Base-by-base conservation (phyloP, 306 rosid species). In the Trifolium repens region DNA sequence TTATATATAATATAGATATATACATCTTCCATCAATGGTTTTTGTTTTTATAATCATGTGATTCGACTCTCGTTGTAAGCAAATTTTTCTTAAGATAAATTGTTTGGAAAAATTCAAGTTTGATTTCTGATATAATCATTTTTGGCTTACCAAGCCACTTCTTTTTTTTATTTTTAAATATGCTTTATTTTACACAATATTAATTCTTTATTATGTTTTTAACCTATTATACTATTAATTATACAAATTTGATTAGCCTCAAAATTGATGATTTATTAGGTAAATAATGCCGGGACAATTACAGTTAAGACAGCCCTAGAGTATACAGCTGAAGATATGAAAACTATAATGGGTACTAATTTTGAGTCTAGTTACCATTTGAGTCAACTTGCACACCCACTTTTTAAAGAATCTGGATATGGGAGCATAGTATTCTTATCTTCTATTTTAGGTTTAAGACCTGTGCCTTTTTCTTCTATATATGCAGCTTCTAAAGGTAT, bases 401-500 rank as follows among this genome's bases (percentile, higher is more conserved):
- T 82, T 67, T 37, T 79, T 0, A 82, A 82, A 65, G 62, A 76
- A 0, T 77, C 87, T 17, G 75, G 74, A 37, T 42, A 35, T 0
- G 89, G 89, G 0, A 69, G 30, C 76, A 50, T 85, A 8, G 80
- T 85, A 1, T 82, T 80, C 8, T 30, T 64, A 0, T 82, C 87
- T 9, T 85, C 85, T 0, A 13, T 77, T 40, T 0, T 49, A 0
- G 71, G 87, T 27, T 39, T 73, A 1, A 83, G 17, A 22, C 85
- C 90, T 39, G 2, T 77, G 0, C 90, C 92, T 24, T 4, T 13
- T 26, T 4, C 15, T 5, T 79, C 91, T 50, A 62, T 73, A 16
- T 87, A 89, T 80, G 87, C 83, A 9, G 91, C 91, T 16, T 71
- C 93, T 42, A 93, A 87, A 85, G 92, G 96, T 79, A 22, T 1